Percentiles rank a stretch among this genome's conserved stretches.
Evolutionary conservation across 805 yeast genomes (phyloP).

Genomic region (Torulaspora maleeae): DNA sequence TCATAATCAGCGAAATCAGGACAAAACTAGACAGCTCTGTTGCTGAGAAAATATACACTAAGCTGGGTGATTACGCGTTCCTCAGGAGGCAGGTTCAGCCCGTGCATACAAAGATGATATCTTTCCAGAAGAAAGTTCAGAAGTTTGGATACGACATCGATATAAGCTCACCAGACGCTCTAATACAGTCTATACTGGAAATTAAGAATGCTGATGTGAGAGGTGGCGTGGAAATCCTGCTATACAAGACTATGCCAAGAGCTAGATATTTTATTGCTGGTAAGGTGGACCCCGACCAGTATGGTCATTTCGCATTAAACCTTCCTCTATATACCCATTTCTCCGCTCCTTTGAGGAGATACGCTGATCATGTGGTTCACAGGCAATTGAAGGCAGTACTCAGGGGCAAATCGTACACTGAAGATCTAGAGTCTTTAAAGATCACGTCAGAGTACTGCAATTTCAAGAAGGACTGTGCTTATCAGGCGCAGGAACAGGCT

Average conservation of each 20-base stretch:
- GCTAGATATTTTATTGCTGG: constrained; percentile 90
- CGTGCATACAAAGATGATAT: constrained; percentile 70
- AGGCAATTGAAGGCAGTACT: constrained; percentile 77
- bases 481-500: constrained; percentile 90
- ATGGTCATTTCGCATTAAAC: constrained; percentile 76
- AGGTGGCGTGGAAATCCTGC: constrained; percentile 69
- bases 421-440: constrained; percentile 65
- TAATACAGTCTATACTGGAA: constrained; percentile 64
- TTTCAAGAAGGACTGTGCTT: constrained; percentile 92
- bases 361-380: constrained; percentile 88
- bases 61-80: constrained; percentile 73
- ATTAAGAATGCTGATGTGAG: constrained; percentile 61
- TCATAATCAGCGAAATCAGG: constrained; percentile 67
- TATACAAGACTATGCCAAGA: constrained; percentile 76
- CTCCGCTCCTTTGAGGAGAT: constrained; percentile 87
- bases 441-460: constrained; percentile 89
- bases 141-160: constrained; percentile 66
- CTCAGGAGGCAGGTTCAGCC: constrained; percentile 88
- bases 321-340: constrained; percentile 88
- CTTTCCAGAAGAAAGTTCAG: constrained; percentile 66
- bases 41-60: constrained; percentile 73
- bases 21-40: constrained; percentile 79
- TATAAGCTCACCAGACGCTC: constrained; percentile 62
- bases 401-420: constrained; percentile 40
- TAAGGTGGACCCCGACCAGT: constrained; percentile 70